phyloP scores from a whole-genome alignment of 2,329 filamentous ascomycete species.

The Bipolaris cookei region DNA sequence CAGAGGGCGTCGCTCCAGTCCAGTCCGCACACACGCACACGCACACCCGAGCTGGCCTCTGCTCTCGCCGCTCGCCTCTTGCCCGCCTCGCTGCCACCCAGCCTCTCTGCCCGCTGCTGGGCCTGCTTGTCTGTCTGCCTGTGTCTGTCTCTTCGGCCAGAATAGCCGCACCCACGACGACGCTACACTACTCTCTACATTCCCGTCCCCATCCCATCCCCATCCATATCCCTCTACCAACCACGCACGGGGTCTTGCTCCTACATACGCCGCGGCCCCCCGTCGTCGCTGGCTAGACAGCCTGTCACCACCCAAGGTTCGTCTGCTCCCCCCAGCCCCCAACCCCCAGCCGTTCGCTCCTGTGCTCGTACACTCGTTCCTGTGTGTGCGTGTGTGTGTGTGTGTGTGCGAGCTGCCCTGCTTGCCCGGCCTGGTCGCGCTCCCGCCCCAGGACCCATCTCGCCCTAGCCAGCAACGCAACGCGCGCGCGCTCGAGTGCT shows the following conservation, averaged over 20 bases:
- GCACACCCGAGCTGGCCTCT: neutral
- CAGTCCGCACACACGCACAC: neutral
- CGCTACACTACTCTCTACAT: slow-evolving; percentile 1
- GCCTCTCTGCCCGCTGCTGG: slow-evolving; percentile 4
- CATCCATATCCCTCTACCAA: neutral
- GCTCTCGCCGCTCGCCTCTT: slow-evolving; percentile 9
- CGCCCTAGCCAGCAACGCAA: neutral
- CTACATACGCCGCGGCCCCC: neutral
- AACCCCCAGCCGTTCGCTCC: slow-evolving; percentile 8
- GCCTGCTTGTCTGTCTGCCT: neutral
- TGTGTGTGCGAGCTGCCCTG: slow-evolving; percentile 5
- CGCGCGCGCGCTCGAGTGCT: neutral
- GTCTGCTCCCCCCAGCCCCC: neutral
- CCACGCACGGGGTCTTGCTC: neutral
- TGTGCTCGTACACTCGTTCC: too few relatives aligned
- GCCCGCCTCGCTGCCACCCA: neutral
- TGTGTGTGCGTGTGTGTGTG: neutral
- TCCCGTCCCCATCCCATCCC: slow-evolving; percentile 6
- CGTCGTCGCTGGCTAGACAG: slow-evolving; percentile 17
- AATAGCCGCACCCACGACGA: slow-evolving; percentile 12
- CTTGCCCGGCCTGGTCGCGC: neutral
- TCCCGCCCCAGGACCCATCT: neutral
- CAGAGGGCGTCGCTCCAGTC: slow-evolving; percentile 3
- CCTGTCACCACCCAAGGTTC: slow-evolving; percentile 9
- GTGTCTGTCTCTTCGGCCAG: neutral